Evolutionary conservation across 2,329 filamentous ascomycete genomes (phyloP).

Genomic region (Neopestalotiopsis rosae): DNA sequence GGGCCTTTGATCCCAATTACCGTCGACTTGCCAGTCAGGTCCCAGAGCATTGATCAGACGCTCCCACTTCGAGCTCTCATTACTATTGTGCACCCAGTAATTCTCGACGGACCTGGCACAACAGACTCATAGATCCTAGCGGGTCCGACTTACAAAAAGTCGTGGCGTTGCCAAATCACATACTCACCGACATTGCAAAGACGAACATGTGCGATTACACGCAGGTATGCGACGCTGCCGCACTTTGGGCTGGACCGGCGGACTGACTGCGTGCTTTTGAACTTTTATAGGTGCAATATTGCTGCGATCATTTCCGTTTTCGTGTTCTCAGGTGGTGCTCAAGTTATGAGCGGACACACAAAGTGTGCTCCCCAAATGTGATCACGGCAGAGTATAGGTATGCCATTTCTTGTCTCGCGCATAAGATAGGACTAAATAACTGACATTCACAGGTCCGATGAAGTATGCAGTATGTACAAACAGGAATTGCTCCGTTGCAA

Average conservation of each 20-base stretch:
- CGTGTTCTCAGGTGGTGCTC: conserved; percentile 39
- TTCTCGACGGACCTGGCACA: conserved; percentile 3
- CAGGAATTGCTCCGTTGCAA: not conserved
- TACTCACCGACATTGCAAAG: not conserved
- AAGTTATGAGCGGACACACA: conserved; percentile 38
- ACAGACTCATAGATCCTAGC: conserved; percentile 17
- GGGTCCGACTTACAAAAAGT: conserved; percentile 4
- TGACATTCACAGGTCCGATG: conserved; percentile 31
- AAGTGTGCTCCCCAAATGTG: conserved; percentile 36
- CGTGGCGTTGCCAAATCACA: not conserved
- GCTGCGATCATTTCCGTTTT: conserved; percentile 38
- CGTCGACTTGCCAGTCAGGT: not conserved
- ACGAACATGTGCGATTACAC: conserved; percentile 39
- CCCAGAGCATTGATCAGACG: not conserved
- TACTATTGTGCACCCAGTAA: not conserved
- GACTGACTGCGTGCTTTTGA: not conserved
- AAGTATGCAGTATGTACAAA: conserved; percentile 35
- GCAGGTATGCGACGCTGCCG: conserved; percentile 28
- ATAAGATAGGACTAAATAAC: conserved; percentile 16
- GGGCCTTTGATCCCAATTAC: not conserved
- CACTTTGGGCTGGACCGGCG: not conserved
- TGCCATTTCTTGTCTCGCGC: not conserved
- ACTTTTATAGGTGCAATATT: conserved; percentile 36
- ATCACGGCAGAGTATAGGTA: conserved; percentile 39
- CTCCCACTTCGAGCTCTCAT: not conserved